Base-by-base conservation (phyloP, 2,329 filamentous ascomycete species). In the Fusarium nematophilum region DNA sequence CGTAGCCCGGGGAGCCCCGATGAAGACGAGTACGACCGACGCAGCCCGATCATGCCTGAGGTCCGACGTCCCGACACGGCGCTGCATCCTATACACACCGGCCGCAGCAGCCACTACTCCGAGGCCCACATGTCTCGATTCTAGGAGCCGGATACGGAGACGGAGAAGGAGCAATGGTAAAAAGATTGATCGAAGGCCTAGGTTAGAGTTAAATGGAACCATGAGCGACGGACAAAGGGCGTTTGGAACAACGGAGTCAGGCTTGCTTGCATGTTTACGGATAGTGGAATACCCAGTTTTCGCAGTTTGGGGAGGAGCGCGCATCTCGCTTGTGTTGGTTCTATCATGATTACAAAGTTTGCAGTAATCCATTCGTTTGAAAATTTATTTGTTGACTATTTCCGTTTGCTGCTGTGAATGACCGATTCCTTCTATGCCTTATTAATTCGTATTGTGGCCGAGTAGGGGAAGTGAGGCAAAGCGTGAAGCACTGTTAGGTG, bases 31-130 rank as follows among this genome's bases (percentile, higher is more conserved):
- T 53, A 62, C 54, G 72, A 69, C 26, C 78, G 81, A 43, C 72
- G 75, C 44, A 86, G 83, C 61, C 86, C 86, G 2, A 83, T 89
- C 59, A 75, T 81, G 17, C 85, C 85, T 2, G 77, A 78, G 1
- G 57, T 88, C 10, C 76, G 80, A 68, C 80, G 86, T 9, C 86
- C 86, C 1, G 79, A 83, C 23, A 85, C 85, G 7, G 83, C 83
- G 2, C 57, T 86, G 60, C 86, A 89, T 64, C 86, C 86, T 21
- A 79, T 80, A 43, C 75, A 82, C 64, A 73, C 72, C 26, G 73
- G 72, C 3, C 69, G 72, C 23, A 79, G 73, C 67, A 81, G 76
- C 61, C 71, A 72, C 7, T 85, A 85, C 68, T 84, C 82, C 37
- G 79, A 78, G 57, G 81, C 77, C n/a, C 72, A 83, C 60, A 76